Evolutionary conservation across 495 filamentous ascomycete genomes (phyloP), one percentile per base, ranked within the genome.

Genomic region (Cercophora sp.): DNA sequence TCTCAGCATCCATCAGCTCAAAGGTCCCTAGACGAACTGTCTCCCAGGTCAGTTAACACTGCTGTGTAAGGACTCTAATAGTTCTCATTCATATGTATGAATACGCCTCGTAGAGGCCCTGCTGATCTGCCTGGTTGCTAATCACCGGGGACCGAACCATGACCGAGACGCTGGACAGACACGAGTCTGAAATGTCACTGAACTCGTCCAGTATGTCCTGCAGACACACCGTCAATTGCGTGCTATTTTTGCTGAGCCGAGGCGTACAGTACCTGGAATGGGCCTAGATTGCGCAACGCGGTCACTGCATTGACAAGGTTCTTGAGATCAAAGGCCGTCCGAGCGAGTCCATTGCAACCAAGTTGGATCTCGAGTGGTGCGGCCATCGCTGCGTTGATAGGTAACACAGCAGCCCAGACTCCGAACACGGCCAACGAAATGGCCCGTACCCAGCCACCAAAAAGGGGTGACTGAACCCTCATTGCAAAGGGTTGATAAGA

Each of bases 171-270:
- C 56, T 60, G 48, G 57, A 56, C 3, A 60, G 52, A 29, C 52
- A 60, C 4, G 57, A 60, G 24, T 60, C 57, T 13, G 57, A 60
- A 29, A 60, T 56, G 24, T 60, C 57, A 50, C 39, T 50, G 42
- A 60, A 60, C 18, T 60, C 57, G 32, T 60, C 57, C 19, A 60
- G 52, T 22, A 60, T 60, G 25, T 60, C 57, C 57, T 60, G 16
- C 29, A 32, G 29, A 6, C 29, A 32, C 29, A 13, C 29, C 29
- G 29, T 32, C 13, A n/a, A n/a, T n/a, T n/a, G n/a, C n/a, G n/a
- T 29, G 18, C 4, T 32, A 8, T 16, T 41, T 20, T 10, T 9
- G 22, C 11, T 50, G 31, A 50, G 6, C n/a, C n/a, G n/a, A n/a
- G n/a, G n/a, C n/a, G n/a, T n/a, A n/a, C n/a, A n/a, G 23, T 56